Percentiles rank a stretch among this genome's conserved stretches.
phyloP scores from a whole-genome alignment of 129 eudicot species.

The Scalesia atractyloides region DNA sequence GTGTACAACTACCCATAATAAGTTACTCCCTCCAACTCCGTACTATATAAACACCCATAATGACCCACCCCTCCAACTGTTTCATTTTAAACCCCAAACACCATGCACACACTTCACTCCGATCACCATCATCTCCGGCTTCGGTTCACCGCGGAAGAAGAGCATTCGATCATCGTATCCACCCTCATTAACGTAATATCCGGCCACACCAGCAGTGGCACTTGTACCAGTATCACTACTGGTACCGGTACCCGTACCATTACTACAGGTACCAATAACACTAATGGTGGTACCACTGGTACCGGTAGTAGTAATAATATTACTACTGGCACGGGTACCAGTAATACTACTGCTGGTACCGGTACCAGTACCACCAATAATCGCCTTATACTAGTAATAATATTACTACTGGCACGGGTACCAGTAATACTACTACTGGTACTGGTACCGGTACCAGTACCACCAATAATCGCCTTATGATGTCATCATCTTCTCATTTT shows the following conservation, averaged over 20 bases:
- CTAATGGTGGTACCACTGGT: too few relatives aligned
- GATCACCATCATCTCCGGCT: background rate
- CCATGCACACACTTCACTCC: background rate
- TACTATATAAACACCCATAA: conserved; percentile 19
- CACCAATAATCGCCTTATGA: background rate
- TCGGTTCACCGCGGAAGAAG: conserved; percentile 18
- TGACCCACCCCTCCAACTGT: conserved; percentile 21
- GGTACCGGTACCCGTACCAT: background rate
- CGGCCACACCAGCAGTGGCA: background rate
- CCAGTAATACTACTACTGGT: too few relatives aligned
- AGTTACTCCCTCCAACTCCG: background rate
- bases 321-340: too few relatives aligned
- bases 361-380: background rate
- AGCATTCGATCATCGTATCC: conserved; percentile 29
- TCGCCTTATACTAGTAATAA: background rate
- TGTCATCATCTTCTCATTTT: background rate
- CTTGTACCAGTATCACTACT: background rate
- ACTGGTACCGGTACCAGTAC: background rate
- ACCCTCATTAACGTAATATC: conserved; percentile 22
- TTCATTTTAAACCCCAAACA: background rate
- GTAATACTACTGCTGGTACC: too few relatives aligned
- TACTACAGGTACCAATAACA: too few relatives aligned
- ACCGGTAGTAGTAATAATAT: too few relatives aligned
- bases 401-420: background rate
- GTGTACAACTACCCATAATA: conserved; percentile 26